Conservation (phyloP, 352 stramenopile genomes). For the Aphanomyces astaci region DNA sequence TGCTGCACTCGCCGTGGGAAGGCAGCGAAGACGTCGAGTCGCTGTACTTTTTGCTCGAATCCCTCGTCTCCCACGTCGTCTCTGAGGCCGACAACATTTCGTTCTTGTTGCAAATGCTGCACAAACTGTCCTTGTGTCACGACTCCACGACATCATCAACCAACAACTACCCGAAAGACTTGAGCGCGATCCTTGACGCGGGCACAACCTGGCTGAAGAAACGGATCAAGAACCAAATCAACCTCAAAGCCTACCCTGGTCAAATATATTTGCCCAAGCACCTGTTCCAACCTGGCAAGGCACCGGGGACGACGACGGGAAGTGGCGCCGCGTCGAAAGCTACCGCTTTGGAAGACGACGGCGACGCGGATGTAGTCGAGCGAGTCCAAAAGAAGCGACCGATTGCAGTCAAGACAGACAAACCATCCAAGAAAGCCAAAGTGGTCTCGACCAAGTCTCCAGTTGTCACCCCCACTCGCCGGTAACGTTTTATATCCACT, state of each 20-base stretch:
- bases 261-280: slow-evolving; percentile 78
- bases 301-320: background rate
- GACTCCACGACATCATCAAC: slow-evolving; percentile 38
- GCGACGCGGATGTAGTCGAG: background rate
- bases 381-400: background rate
- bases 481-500: slow-evolving; percentile 12
- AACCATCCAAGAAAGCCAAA: background rate
- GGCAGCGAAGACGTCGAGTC: slow-evolving; percentile 41
- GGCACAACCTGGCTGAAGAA: slow-evolving; percentile 55
- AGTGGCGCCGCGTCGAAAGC: background rate
- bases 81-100: slow-evolving; percentile 71
- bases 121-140: slow-evolving; percentile 64
- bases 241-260: slow-evolving; percentile 72
- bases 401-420: background rate
- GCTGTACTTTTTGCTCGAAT: slow-evolving; percentile 65
- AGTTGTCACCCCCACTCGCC: background rate
- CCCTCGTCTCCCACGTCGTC: slow-evolving; percentile 44
- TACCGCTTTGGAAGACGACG: background rate
- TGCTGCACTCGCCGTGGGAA: slow-evolving; percentile 16
- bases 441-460: background rate
- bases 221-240: slow-evolving; percentile 79
- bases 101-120: slow-evolving; percentile 76
- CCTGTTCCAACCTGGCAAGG: slow-evolving; percentile 26
- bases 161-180: slow-evolving; percentile 12
- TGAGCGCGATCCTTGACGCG: slow-evolving; percentile 62